Base-by-base conservation (phyloP, 192 early-diverging fungal species). In the Rhizophagus clarus region DNA sequence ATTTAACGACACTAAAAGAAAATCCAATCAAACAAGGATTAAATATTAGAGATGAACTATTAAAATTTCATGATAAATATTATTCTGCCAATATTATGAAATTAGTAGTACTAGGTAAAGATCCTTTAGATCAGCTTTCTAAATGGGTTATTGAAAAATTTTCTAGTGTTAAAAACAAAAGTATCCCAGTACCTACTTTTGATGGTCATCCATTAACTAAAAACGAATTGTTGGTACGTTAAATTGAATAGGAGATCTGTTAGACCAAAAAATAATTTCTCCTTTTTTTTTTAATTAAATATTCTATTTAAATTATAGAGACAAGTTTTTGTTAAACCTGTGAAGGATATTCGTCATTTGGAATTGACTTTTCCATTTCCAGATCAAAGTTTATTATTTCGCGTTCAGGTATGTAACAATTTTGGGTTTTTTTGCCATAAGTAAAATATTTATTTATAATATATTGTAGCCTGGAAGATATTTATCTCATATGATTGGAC, bases 31-130 rank as follows among this genome's bases (percentile, higher is more conserved):
- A 74, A 62, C 84, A 89, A 45, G 94, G 93, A 28, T 82, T 96
- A 34, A 89, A 98, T 82, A 87, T 96, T 56, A 89, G 97, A 20
- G 87, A 92, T 20, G 87, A 91, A 45, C 83, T 97, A 63, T 82
- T 98, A 32, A 88, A 93, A 24, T 97, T 97, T 79, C 92, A 98
- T 82, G 86, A 84, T 32, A 89, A 88, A 66, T 96, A 94, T 84
- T 98, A 98, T 82, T 95, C 94, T 24, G 90, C 95, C 8, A 96
- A 96, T 81, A 94, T 97, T 47, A 97, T 97, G 96, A 93, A 93
- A 82, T 85, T 97, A 47, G 93, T 90, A 10, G 86, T 98, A 1
- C 80, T 96, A 17, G 97, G 96, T 26, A 49, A 75, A 84, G 95
- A 98, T 78, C 82, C 95, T 20, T 81, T 98, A 70, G 94, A 96